Base-by-base conservation (phyloP, 108 stramenopile genomes). In the Stephanodiscus triporus region DNA sequence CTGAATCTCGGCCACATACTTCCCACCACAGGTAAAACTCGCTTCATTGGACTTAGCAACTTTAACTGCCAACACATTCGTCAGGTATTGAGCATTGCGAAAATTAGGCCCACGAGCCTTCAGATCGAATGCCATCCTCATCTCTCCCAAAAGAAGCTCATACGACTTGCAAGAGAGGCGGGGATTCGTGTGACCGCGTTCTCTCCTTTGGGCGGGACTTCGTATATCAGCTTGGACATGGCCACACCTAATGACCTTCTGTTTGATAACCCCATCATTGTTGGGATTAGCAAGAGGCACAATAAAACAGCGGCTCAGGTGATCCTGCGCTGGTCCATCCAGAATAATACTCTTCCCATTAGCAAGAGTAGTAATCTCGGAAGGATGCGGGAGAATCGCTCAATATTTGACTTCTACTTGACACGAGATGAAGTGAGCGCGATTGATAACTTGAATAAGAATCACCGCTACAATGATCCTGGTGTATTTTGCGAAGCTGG, bases 91-190 rank as follows among this genome's bases (percentile, higher is more conserved):
- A 75, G 83, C 10, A 88, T 80, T 51, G 82, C 84, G 34, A 72
- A 65, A 19, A 91, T 97, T 63, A 88, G 84, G 4, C 97, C 97
- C 42, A 81, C 90, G 2, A 89, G 88, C 37, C 70, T 94, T 42
- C 97, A 98, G 78, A 75, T 91, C n/a, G 97, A 98, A 82, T 68
- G 93, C 29, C 97, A 98, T 71, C 96, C 96, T 32, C 88, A 91
- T 66, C 85, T 91, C 47, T 85, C 89, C 22, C 97, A 98, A 59
- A 61, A 81, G 9, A 86, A 89, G 34, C 86, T 98, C 2, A 65
- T 96, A 23, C 87, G 88, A 23, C 96, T 92, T 89, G 93, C 91
- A 30, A 78, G 82, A 27, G 87, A 85, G 58, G 38, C 69, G 36
- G 93, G 89, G 19, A 94, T 98, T 77, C 69, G 72, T 22, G 96